Conservation (phyloP, 169 alveolate species). For the Plasmodium ovale region DNA sequence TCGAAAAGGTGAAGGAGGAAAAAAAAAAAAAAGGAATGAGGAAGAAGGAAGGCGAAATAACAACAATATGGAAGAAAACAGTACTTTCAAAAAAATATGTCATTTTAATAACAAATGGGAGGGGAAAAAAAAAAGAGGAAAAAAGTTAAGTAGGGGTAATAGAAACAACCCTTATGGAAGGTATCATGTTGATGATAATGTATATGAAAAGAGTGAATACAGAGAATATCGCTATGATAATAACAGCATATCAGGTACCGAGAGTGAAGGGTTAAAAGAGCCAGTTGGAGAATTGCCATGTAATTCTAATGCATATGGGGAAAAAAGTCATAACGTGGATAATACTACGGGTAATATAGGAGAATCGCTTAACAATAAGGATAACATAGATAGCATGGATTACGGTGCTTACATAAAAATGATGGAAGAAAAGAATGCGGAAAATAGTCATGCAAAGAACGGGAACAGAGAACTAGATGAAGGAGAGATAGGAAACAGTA, state of each 20-base stretch:
- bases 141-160: not conserved
- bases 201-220: not conserved
- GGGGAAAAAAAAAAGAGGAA: not conserved
- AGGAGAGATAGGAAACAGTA: not conserved
- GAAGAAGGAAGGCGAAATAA: not conserved
- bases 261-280: too few species aligned
- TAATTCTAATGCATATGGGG: too few species aligned
- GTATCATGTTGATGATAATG: not conserved
- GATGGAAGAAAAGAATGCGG: not conserved
- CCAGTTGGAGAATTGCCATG: too few species aligned
- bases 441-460: not conserved
- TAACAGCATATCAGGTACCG: not conserved
- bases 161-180: not conserved
- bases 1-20: not conserved
- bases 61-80: not conserved
- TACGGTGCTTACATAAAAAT: not conserved
- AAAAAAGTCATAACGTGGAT: too few species aligned
- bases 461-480: not conserved
- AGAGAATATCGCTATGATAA: too few species aligned
- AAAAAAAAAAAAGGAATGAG: not conserved
- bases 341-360: not conserved
- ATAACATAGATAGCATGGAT: not conserved
- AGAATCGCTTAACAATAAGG: not conserved
- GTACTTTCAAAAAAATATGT: not conserved
- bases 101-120: not conserved